These are phyloP conservation scores for Hypomontagnella submonticulosa DNA, from an alignment of 495 filamentous ascomycete species.

Conservation along the genomic window DNA sequence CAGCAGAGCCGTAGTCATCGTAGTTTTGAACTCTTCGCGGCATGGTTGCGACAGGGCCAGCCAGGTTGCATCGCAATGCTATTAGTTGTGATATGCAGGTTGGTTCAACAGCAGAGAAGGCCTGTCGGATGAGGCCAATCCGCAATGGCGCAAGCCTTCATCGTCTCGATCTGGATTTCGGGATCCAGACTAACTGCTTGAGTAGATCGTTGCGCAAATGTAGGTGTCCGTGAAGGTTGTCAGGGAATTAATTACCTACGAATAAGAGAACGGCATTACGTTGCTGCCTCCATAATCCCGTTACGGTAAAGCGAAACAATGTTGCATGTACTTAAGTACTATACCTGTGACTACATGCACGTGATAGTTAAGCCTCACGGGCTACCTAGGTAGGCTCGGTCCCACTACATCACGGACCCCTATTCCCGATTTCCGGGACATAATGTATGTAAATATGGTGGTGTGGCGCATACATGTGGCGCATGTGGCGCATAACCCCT, in stretches of 20 bases:
- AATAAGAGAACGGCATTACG: neutral
- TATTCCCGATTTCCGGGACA: too few species aligned
- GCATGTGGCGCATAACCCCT: too few species aligned
- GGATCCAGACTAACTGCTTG: too few species aligned
- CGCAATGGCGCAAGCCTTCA: conserved; percentile 11
- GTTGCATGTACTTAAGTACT: too few species aligned
- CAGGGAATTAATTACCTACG: neutral
- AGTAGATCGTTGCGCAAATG: neutral
- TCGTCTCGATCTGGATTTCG: neutral
- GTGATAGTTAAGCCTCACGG: too few species aligned
- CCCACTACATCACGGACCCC: too few species aligned
- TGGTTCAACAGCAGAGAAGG: neutral
- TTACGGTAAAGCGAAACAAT: too few species aligned
- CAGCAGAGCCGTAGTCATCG: conserved; percentile 65
- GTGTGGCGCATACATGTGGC: too few species aligned
- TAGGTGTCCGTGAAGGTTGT: conserved; percentile 1
- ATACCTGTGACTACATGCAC: too few species aligned
- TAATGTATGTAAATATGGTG: too few species aligned
- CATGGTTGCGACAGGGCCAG: conserved; percentile 46
- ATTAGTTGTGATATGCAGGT: conserved; percentile 3
- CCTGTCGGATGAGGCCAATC: conserved; percentile 9
- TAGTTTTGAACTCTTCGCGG: conserved; percentile 61
- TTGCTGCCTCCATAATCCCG: neutral
- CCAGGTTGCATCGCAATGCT: conserved; percentile 22
- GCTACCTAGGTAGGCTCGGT: too few species aligned